These are phyloP conservation scores for Phylloporus gajari DNA, from an alignment of 1,284 basidiomycete species.

Conservation along the genomic window DNA sequence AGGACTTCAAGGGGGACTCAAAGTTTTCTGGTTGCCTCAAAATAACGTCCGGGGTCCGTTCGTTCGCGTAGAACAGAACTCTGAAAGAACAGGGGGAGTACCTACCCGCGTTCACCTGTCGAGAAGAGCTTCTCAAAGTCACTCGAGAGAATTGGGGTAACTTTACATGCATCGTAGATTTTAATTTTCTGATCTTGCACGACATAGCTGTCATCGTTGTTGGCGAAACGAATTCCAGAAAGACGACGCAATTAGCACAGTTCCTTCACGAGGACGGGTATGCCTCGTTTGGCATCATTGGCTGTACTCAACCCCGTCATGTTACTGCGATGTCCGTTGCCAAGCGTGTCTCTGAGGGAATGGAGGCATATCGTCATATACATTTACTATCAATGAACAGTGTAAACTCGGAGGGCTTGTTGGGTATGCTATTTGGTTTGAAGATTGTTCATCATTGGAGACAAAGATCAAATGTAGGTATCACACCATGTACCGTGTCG, in stretches of 20 bases:
- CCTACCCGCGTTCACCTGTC: conserved; percentile 96
- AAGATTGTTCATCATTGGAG: conserved; percentile 91
- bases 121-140: conserved; percentile 91
- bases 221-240: conserved; percentile 95
- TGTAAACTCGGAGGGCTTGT: conserved; percentile 90
- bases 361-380: conserved; percentile 64
- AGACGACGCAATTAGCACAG: conserved; percentile 93
- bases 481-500: background rate
- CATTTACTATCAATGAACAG: conserved; percentile 48
- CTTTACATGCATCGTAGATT: background rate
- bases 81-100: conserved; percentile 97
- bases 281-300: conserved; percentile 86
- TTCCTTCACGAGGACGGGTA: conserved; percentile 97
- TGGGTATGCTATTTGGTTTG: conserved; percentile 97
- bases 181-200: background rate
- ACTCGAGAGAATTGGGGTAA: conserved; percentile 96
- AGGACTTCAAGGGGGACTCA: conserved; percentile 91
- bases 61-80: conserved; percentile 85
- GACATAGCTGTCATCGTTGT: conserved; percentile 87
- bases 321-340: conserved; percentile 99
- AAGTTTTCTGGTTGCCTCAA: conserved; percentile 96
- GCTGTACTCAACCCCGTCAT: conserved; percentile 58
- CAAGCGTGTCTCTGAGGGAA: conserved; percentile 97
- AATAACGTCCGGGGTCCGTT: conserved; percentile 79
- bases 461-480: conserved; percentile 94